Base-by-base conservation (phyloP, 2,329 filamentous ascomycete genomes). In the Verticillium isaacii region DNA sequence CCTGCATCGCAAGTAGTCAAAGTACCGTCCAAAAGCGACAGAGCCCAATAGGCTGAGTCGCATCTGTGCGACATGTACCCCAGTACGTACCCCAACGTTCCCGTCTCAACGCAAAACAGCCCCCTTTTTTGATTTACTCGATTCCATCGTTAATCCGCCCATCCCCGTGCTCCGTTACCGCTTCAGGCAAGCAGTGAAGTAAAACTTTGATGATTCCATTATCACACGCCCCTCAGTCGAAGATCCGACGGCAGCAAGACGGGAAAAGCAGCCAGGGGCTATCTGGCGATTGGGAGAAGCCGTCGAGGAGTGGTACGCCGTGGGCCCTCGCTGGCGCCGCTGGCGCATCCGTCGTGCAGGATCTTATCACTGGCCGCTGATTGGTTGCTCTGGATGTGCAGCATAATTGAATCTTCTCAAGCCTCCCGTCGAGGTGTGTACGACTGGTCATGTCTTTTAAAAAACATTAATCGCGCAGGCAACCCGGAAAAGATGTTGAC, bases 391-490 rank as follows among this genome's bases (percentile, higher is more conserved):
- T 7, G 14, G 56, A 67, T 68, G 70, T 65, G 68, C 71, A 71
- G 69, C 71, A 73, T 73, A 73, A 73, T 73, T 71, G 67, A 63
- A 68, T 71, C 71, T 64, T 67, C 65, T 64, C 66, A 68, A 61
- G 63, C 45, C 45, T 50, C 45, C 23, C 6, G 8, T 11, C 19
- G 12, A 56, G 59, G 56, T 32, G 36, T 63, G 58, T 60, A 59
- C 59, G 57, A 60, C 63, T 62, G 32, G 36, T 58, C 52, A 36
- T 60, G 39, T 63, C 63, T 57, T 64, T 64, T 63, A 64, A 64
- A 61, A 59, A 50, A 32, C 63, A 56, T 63, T 61, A 64, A 64
- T 64, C 63, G 61, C 63, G 63, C 61, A 63, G 57, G 61, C 54
- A 37, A 36, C 39, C 57, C 56, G 41, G 59, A 29, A 50, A 50